Evolutionary conservation across 768 basidiomycete species (phyloP).

Genomic region (Auricularia cornea): DNA sequence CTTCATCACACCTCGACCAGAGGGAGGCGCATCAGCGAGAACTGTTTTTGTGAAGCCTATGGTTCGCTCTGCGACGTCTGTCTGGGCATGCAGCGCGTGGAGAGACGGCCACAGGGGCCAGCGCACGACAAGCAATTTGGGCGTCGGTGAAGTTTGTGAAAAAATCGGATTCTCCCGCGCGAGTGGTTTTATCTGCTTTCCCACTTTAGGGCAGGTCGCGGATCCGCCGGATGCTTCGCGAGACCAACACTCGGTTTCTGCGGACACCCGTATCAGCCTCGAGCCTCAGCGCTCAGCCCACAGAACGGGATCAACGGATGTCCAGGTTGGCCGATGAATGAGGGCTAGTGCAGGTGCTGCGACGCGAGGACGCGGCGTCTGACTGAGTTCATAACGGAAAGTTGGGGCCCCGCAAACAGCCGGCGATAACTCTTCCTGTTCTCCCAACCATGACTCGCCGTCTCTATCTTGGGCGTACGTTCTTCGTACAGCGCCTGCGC

Average conservation of each 20-base stretch:
- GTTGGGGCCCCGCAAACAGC: not conserved
- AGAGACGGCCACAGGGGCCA: not conserved
- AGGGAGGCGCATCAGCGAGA: not conserved
- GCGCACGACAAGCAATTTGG: not conserved
- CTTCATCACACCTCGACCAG: not conserved
- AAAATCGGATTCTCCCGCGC: not conserved
- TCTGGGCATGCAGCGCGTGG: not conserved
- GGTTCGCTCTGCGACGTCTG: not conserved
- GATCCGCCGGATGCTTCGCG: no score
- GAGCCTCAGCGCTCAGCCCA: no score
- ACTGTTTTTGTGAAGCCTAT: not conserved
- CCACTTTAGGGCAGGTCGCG: not conserved
- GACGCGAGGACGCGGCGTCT: not conserved
- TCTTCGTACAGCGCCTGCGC: not conserved
- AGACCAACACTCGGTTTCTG: no score
- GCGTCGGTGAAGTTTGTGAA: not conserved
- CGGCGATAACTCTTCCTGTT: not conserved
- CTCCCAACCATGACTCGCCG: constrained; percentile 58
- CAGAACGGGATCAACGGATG: no score
- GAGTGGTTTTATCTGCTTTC: not conserved
- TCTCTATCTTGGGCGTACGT: constrained; percentile 77
- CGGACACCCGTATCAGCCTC: no score
- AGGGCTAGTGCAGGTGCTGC: no score
- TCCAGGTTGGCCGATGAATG: no score
- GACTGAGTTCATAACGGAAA: not conserved